Percentiles rank a stretch among this genome's conserved stretches.
Evolutionary conservation across 345 rosid genomes (phyloP).

Genomic region (Psidium friedrichsthalianum): DNA sequence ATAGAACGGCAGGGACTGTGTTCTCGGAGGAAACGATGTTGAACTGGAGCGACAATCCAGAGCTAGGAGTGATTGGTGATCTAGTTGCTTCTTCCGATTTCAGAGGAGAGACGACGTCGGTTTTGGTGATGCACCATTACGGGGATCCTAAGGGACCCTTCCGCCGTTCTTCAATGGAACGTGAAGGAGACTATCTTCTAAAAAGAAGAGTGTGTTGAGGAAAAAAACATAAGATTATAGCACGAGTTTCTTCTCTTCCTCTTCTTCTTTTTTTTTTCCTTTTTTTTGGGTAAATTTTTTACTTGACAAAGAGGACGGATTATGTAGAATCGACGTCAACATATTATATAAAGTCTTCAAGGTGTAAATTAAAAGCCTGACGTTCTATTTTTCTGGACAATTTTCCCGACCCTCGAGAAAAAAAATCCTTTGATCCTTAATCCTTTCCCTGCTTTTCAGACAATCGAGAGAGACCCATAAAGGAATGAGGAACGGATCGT

Average conservation of each 20-base stretch:
- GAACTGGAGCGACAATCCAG: slow-evolving; percentile 16
- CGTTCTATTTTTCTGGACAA: not conserved
- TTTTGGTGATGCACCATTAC: slow-evolving; percentile 17
- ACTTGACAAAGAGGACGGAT: not conserved
- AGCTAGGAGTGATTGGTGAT: slow-evolving; percentile 27
- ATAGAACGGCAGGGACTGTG: not conserved
- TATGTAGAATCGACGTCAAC: not conserved
- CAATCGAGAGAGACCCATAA: not conserved
- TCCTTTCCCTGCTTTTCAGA: not conserved
- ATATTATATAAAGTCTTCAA: not conserved
- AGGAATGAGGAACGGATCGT: not conserved
- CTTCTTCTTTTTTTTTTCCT: no score
- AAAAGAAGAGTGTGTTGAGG: not conserved
- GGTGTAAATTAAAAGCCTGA: not conserved
- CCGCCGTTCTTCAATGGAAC: not conserved
- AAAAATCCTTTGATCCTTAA: not conserved
- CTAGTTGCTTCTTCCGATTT: slow-evolving; percentile 16
- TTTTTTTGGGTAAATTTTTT: not conserved
- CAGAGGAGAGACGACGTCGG: slow-evolving; percentile 5
- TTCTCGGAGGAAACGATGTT: slow-evolving; percentile 6
- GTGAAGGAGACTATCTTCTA: not conserved
- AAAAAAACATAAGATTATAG: not conserved
- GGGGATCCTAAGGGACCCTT: not conserved
- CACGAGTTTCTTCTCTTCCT: not conserved
- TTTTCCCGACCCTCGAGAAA: not conserved